A percentile compares a stretch with the other conserved stretches of the same genome.
Evolutionary conservation across 1,139 yeast genomes (phyloP).

Genomic region (Blastobotrys ciferrii): DNA sequence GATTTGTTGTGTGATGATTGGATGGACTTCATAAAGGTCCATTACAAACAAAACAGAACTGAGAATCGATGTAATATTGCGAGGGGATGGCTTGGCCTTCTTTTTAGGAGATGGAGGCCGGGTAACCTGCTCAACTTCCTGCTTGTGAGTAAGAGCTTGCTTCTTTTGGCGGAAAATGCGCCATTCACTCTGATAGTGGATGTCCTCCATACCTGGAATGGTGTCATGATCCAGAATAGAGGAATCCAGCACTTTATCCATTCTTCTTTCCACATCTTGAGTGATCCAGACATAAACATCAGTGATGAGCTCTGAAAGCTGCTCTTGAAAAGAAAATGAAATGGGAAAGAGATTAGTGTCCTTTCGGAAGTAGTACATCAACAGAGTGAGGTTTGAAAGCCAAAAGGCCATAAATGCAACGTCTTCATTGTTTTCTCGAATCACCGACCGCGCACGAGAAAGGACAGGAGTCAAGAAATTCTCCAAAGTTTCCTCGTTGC

Average conservation of each 20-base stretch:
- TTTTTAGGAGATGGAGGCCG: conserved; percentile 72
- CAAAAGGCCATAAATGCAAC: conserved; percentile 43
- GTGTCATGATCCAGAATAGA: conserved; percentile 44
- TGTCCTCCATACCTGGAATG: conserved; percentile 44
- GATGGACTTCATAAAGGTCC: conserved; percentile 77
- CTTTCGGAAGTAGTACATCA: conserved; percentile 41
- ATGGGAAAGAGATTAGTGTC: conserved; percentile 37
- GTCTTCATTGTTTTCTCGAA: conserved; percentile 37
- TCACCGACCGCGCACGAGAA: conserved; percentile 36
- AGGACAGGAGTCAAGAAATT: conserved; percentile 37
- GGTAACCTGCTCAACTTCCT: conserved; percentile 59
- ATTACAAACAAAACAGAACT: conserved; percentile 87
- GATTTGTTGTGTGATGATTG: conserved; percentile 70
- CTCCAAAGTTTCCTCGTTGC: conserved; percentile 36
- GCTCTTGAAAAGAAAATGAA: conserved; percentile 34
- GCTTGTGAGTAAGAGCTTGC: conserved; percentile 39
- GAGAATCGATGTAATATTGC: conserved; percentile 77
- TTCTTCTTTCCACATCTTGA: conserved; percentile 40
- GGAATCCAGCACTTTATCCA: conserved; percentile 39
- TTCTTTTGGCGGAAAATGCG: conserved; percentile 36
- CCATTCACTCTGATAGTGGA: conserved; percentile 45
- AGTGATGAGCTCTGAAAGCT: conserved; percentile 36
- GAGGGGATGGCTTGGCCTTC: conserved; percentile 76
- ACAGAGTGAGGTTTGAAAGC: conserved; percentile 42
- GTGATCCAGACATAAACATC: conserved; percentile 38